phyloP scores from a whole-genome alignment of 768 basidiomycete genomes.

The Leccinum subgranulosum region DNA sequence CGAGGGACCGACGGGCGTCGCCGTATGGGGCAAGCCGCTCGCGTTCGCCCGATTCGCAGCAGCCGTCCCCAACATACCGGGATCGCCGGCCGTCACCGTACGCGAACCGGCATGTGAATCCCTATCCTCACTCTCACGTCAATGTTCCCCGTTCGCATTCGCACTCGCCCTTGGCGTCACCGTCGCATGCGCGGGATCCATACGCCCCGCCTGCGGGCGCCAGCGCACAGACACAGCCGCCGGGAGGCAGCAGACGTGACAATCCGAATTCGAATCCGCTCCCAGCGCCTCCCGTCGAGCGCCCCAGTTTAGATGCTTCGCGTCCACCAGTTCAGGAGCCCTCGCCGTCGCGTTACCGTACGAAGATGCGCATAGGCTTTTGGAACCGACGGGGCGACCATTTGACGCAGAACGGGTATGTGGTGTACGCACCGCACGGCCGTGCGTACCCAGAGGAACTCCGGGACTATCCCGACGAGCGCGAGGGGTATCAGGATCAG shows the following conservation, averaged over 20 bases:
- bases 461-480: conserved; percentile 52
- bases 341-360: conserved; percentile 28
- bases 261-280: conserved; percentile 21
- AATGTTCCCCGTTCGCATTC: conserved; percentile 8
- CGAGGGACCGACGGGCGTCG: conserved; percentile 20
- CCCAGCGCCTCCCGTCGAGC: conserved; percentile 29
- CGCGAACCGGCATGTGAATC: conserved; percentile 4
- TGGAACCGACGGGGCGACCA: conserved; percentile 82
- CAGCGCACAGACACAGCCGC: not conserved
- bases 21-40: conserved; percentile 16
- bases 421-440: conserved; percentile 64
- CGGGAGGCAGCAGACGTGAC: conserved; percentile 10
- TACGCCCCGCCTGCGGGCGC: not conserved
- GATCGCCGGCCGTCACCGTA: conserved; percentile 24
- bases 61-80: conserved; percentile 25
- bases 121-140: not conserved
- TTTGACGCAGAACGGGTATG: conserved; percentile 48
- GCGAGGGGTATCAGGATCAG: conserved; percentile 57
- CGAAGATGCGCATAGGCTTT: conserved; percentile 50
- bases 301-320: conserved; percentile 20
- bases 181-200: conserved; percentile 11
- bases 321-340: conserved; percentile 27
- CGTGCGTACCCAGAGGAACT: conserved; percentile 61
- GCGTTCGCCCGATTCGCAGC: conserved; percentile 20
- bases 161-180: conserved; percentile 15